Evolutionary conservation across 1,284 basidiomycete genomes (phyloP).

Genomic region (Baeospora myosura): DNA sequence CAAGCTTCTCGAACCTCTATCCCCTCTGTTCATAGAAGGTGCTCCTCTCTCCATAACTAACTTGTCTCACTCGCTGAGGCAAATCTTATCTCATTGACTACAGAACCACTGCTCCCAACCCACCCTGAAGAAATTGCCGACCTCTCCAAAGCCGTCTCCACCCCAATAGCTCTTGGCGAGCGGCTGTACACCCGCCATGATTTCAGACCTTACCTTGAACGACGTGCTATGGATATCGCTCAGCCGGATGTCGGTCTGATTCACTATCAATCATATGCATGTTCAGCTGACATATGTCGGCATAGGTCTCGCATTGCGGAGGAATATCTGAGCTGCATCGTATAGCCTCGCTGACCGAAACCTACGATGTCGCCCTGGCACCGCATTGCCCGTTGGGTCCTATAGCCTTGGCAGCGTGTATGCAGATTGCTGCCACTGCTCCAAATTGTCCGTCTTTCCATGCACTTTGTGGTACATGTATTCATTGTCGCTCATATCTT

Average conservation of each 20-base stretch:
- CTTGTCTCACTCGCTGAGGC: background rate
- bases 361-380: constrained; percentile 56
- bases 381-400: constrained; percentile 64
- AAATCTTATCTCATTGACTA: background rate
- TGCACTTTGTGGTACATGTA: constrained; percentile 4
- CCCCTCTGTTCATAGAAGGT: constrained; percentile 71
- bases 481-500: background rate
- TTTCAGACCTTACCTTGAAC: constrained; percentile 65
- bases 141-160: constrained; percentile 51
- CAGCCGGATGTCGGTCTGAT: constrained; percentile 59
- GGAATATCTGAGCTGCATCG: constrained; percentile 71
- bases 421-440: constrained; percentile 47
- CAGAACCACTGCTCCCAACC: constrained; percentile 63
- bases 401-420: constrained; percentile 66
- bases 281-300: background rate
- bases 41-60: background rate
- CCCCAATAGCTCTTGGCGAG: constrained; percentile 69
- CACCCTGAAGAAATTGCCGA: constrained; percentile 65
- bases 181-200: constrained; percentile 64
- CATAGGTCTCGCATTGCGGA: constrained; percentile 54
- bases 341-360: constrained; percentile 66
- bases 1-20: constrained; percentile 54
- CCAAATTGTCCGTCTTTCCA: constrained; percentile 41
- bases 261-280: background rate
- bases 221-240: constrained; percentile 63